These are phyloP conservation scores for Paramecium sexaurelia DNA, from an alignment of 73 alveolate genomes.

Conservation along the genomic window DNA sequence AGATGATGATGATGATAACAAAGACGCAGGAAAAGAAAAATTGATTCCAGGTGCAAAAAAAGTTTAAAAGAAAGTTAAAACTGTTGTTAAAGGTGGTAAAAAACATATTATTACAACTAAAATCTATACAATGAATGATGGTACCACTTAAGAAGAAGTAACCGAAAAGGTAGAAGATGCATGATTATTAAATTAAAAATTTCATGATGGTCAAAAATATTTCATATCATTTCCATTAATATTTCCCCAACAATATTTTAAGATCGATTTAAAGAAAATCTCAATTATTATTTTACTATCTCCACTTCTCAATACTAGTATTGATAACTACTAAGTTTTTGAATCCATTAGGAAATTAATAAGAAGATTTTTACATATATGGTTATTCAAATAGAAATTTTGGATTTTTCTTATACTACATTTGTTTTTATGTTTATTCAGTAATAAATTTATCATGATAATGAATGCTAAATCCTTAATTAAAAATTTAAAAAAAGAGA, in stretches of 20 bases:
- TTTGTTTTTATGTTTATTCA: too few relatives aligned
- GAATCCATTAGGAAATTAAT: too few relatives aligned
- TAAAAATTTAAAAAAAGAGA: too few relatives aligned
- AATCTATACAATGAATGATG: conserved; percentile 32
- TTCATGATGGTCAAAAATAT: not conserved
- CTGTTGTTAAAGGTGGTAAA: not conserved
- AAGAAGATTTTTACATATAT: too few relatives aligned
- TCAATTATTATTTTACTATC: too few relatives aligned
- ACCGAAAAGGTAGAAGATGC: conserved; percentile 44
- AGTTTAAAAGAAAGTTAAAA: not conserved
- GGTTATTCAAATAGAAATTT: too few relatives aligned
- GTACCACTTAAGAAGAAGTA: conserved; percentile 39
- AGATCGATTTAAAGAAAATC: too few relatives aligned
- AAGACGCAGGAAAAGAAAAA: not conserved
- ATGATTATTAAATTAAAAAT: not conserved
- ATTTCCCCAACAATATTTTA: not conserved
- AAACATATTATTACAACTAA: conserved; percentile 13
- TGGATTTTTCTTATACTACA: too few relatives aligned
- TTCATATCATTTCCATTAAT: not conserved
- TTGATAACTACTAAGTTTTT: too few relatives aligned
- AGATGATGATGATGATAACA: not conserved
- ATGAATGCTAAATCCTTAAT: too few relatives aligned
- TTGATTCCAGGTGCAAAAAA: not conserved
- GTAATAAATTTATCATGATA: too few relatives aligned
- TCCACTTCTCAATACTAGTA: not conserved